phyloP scores from a whole-genome alignment of 352 stramenopile species.

The Aphanomyces astaci region DNA sequence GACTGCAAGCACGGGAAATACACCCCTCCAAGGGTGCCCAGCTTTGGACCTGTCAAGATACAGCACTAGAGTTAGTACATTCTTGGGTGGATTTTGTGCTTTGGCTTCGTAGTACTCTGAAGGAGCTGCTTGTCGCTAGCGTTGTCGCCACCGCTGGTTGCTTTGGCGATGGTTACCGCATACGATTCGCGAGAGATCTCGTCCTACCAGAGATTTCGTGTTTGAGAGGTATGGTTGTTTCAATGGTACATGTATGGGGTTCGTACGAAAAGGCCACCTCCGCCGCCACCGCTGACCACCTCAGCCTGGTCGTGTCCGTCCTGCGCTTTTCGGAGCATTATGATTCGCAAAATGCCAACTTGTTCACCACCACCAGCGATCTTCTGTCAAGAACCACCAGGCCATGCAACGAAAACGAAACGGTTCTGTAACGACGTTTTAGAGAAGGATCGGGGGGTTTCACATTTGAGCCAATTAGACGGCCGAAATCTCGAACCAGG shows the following conservation, averaged over 20 bases:
- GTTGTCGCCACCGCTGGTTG: neutral
- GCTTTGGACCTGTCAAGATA: conserved; percentile 20
- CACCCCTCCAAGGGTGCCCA: conserved; percentile 26
- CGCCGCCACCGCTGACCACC: neutral
- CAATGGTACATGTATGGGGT: neutral
- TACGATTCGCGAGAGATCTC: conserved; percentile 9
- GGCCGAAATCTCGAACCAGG: neutral
- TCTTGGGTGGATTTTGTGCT: no score
- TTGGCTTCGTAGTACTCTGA: neutral
- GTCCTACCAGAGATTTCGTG: no score
- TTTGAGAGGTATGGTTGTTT: no score
- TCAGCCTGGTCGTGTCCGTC: neutral
- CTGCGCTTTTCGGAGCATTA: neutral
- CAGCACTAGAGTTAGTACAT: neutral
- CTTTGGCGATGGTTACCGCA: conserved; percentile 1
- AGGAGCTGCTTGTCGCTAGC: neutral
- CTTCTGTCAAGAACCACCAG: no score
- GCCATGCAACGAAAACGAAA: no score
- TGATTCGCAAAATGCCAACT: neutral
- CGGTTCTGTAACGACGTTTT: neutral
- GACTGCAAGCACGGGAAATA: conserved; percentile 25
- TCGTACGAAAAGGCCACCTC: conserved; percentile 15
- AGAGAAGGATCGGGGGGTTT: neutral
- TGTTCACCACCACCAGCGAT: no score
- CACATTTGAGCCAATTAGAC: no score